These are phyloP conservation scores for Pichia pseudocactophila DNA, from an alignment of 805 yeast species.

Conservation along the genomic window DNA sequence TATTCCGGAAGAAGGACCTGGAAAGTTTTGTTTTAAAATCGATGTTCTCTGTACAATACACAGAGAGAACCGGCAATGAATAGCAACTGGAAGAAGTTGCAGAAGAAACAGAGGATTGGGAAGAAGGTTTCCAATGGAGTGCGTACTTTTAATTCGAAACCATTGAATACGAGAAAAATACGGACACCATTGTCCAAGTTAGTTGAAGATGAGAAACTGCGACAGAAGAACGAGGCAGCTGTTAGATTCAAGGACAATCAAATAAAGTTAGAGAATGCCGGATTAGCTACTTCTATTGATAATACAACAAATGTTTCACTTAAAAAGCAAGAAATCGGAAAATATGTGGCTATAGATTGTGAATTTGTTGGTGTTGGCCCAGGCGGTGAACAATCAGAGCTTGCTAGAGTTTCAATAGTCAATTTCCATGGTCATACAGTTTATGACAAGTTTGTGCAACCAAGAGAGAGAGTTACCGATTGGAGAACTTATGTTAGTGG, in stretches of 20 bases:
- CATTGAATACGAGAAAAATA: background rate
- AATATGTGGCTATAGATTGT: conserved; percentile 78
- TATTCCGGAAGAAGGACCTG: too few relatives aligned
- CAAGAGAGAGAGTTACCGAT: conserved; percentile 68
- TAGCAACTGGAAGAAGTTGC: background rate
- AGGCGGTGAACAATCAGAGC: conserved; percentile 57
- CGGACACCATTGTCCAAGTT: conserved; percentile 11
- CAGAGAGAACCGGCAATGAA: background rate
- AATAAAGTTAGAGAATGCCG: background rate
- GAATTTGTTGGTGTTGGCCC: conserved; percentile 90
- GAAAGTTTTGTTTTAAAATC: too few relatives aligned
- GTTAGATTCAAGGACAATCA: too few relatives aligned
- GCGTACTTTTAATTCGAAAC: background rate
- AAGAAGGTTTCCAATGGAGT: conserved; percentile 12
- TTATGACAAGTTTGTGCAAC: conserved; percentile 68
- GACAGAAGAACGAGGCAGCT: too few relatives aligned
- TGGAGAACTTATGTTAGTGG: conserved; percentile 96
- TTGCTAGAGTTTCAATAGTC: conserved; percentile 84
- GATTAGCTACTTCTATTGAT: too few relatives aligned
- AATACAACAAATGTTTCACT: background rate
- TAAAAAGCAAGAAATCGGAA: conserved; percentile 42
- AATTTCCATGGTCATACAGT: conserved; percentile 69
- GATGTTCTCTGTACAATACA: too few relatives aligned
- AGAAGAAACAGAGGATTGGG: conserved; percentile 12
- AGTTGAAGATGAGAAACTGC: conserved; percentile 2